Conservation (phyloP, 2,329 filamentous ascomycete species). For the Arachnopeziza araneosa region DNA sequence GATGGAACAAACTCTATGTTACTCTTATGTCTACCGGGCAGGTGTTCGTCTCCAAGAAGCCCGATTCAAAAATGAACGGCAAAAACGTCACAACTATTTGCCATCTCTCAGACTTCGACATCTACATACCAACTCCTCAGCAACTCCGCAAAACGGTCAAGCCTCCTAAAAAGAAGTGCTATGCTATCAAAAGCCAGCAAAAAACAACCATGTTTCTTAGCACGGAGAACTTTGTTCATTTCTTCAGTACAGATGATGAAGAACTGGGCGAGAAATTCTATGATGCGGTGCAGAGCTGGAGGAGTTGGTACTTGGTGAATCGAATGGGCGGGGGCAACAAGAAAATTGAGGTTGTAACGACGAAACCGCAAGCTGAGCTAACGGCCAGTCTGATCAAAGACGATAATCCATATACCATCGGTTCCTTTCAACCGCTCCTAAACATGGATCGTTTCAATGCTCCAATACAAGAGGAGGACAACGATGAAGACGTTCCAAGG, state of each 20-base stretch:
- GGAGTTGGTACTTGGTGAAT: constrained; percentile 86
- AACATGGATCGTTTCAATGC: constrained; percentile 53
- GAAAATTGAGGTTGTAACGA: constrained; percentile 19
- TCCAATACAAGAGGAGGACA: constrained; percentile 6
- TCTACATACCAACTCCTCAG: constrained; percentile 70
- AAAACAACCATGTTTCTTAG: constrained; percentile 79
- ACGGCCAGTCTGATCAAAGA: constrained; percentile 37
- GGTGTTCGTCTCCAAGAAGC: constrained; percentile 63
- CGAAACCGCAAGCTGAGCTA: constrained; percentile 2
- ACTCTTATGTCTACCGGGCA: constrained; percentile 71
- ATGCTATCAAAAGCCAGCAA: constrained; percentile 87
- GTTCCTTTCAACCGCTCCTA: constrained; percentile 62
- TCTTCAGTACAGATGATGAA: constrained; percentile 76
- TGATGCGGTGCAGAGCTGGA: constrained; percentile 69
- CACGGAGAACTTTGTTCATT: constrained; percentile 84
- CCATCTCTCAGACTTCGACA: constrained; percentile 87
- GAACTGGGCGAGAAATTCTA: constrained; percentile 64
- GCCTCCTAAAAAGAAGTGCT: constrained; percentile 79
- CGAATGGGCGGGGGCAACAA: constrained; percentile 44
- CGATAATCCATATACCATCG: constrained; percentile 55
- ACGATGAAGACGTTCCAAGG: constrained; percentile 23
- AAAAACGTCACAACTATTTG: constrained; percentile 69
- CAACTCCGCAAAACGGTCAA: constrained; percentile 67
- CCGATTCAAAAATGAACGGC: constrained; percentile 49
- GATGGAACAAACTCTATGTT: constrained; percentile 83